Percentiles rank a stretch among this genome's conserved stretches.
Conservation (phyloP, 164 flowering plant genomes). For the Aristolochia contorta region DNA sequence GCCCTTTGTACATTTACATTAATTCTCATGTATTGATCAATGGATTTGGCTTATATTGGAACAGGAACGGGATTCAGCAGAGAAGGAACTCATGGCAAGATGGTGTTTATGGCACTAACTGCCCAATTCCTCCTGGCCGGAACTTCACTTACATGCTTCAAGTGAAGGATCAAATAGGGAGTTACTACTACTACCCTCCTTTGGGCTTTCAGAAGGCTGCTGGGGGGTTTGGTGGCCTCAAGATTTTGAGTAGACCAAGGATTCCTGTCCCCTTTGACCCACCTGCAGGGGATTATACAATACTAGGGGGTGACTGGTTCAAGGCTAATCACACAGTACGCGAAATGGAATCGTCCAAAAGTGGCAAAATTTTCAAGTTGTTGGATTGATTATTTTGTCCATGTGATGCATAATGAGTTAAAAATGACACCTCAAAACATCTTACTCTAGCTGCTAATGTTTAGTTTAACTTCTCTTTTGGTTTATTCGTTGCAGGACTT, state of each 20-base stretch:
- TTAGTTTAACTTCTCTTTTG: background rate
- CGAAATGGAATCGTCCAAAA: background rate
- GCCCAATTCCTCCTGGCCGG: slow-evolving; percentile 85
- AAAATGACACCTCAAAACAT: too few species aligned
- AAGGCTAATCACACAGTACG: slow-evolving; percentile 63
- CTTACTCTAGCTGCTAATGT: too few species aligned
- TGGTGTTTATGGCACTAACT: slow-evolving; percentile 78
- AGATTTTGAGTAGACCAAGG: slow-evolving; percentile 64
- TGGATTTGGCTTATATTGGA: too few species aligned
- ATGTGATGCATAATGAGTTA: too few species aligned
- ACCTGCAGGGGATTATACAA: slow-evolving; percentile 66
- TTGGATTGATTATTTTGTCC: too few species aligned
- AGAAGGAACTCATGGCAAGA: slow-evolving; percentile 97
- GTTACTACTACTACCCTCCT: slow-evolving; percentile 83
- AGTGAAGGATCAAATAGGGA: slow-evolving; percentile 91
- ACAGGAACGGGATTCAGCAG: slow-evolving; percentile 92
- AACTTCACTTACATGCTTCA: slow-evolving; percentile 86
- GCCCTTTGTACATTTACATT: too few species aligned
- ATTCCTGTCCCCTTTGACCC: slow-evolving; percentile 91
- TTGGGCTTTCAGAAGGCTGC: slow-evolving; percentile 81
- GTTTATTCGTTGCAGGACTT: slow-evolving; percentile 30
- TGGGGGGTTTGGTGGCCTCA: slow-evolving; percentile 77
- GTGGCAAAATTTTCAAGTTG: background rate
- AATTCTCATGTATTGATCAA: too few species aligned
- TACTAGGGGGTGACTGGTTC: slow-evolving; percentile 91